These are phyloP conservation scores for Podaxis sp. DNA, from an alignment of 768 basidiomycete genomes.

Conservation along the genomic window DNA sequence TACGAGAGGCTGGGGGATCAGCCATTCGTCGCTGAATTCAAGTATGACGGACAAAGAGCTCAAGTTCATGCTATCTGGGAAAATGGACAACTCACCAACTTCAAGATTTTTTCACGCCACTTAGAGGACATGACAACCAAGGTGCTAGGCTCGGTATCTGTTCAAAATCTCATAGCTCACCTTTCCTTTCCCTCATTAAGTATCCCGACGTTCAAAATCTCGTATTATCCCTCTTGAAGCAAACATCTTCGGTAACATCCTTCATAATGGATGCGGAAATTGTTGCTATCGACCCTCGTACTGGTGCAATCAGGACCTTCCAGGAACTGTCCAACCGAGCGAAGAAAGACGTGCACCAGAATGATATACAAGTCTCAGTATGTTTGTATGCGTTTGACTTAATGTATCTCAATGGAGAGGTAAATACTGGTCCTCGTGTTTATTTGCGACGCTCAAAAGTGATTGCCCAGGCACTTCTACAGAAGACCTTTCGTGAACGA, in stretches of 20 bases:
- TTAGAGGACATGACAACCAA: constrained; percentile 93
- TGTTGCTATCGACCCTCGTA: constrained; percentile 72
- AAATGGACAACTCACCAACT: constrained; percentile 29
- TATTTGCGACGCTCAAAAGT: not conserved
- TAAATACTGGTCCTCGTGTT: constrained; percentile 33
- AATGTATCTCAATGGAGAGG: constrained; percentile 82
- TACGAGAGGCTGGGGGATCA: constrained; percentile 65
- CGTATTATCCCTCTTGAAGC: constrained; percentile 48
- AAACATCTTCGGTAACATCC: constrained; percentile 43
- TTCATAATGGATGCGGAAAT: constrained; percentile 88
- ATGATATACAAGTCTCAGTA: constrained; percentile 75
- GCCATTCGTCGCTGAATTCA: constrained; percentile 85
- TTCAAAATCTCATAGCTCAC: not conserved
- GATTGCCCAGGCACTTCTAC: constrained; percentile 58
- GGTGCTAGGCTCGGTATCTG: constrained; percentile 31
- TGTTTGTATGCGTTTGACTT: constrained; percentile 89
- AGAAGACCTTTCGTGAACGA: constrained; percentile 68
- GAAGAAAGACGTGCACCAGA: constrained; percentile 76
- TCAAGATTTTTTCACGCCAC: constrained; percentile 84
- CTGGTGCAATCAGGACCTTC: constrained; percentile 71
- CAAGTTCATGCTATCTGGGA: constrained; percentile 64
- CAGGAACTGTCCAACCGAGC: constrained; percentile 86
- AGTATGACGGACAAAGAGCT: constrained; percentile 87
- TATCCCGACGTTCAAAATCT: constrained; percentile 80
- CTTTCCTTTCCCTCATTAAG: constrained; percentile 32